These are phyloP conservation scores for Candida ascalaphidarum DNA, from an alignment of 805 yeast genomes.

Conservation along the genomic window DNA sequence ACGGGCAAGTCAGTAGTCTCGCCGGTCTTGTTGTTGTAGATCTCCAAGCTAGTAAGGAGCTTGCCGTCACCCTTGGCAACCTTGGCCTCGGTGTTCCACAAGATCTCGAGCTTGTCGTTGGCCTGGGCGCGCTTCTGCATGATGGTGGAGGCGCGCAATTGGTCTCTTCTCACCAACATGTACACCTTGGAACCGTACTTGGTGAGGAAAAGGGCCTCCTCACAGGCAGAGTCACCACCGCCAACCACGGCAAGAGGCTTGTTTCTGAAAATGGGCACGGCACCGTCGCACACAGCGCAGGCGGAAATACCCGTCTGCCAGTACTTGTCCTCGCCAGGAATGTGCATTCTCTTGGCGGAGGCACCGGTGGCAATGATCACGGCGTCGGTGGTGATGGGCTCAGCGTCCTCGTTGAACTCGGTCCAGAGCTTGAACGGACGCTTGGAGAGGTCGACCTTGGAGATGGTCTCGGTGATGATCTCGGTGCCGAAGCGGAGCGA, in stretches of 20 bases:
- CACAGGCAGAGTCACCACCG: conserved; percentile 99
- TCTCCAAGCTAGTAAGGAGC: conserved; percentile 53
- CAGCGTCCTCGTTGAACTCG: conserved; percentile 87
- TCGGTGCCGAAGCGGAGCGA: conserved; percentile 84
- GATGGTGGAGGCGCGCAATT: conserved; percentile 88
- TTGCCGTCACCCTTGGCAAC: conserved; percentile 96
- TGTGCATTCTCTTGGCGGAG: conserved; percentile 84
- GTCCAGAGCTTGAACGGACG: conserved; percentile 97
- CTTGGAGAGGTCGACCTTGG: conserved; percentile 81
- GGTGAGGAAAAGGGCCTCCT: conserved; percentile 94
- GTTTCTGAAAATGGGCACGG: conserved; percentile 97
- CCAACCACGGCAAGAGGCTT: conserved; percentile 97
- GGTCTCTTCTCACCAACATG: conserved; percentile 89
- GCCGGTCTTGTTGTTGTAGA: conserved; percentile 66
- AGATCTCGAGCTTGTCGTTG: conserved; percentile 83
- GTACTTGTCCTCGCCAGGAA: conserved; percentile 95
- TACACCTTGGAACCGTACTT: conserved; percentile 96
- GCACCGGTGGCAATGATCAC: conserved; percentile 97
- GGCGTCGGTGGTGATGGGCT: conserved; percentile 88
- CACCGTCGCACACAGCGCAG: conserved; percentile 99
- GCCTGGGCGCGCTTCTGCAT: conserved; percentile 89
- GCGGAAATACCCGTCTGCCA: conserved; percentile 99
- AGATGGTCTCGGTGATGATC: conserved; percentile 88
- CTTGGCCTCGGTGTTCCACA: conserved; percentile 75
- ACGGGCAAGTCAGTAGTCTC: conserved; percentile 64